Conservation (phyloP, 2,329 filamentous ascomycete species). For the Fusarium multiceps region DNA sequence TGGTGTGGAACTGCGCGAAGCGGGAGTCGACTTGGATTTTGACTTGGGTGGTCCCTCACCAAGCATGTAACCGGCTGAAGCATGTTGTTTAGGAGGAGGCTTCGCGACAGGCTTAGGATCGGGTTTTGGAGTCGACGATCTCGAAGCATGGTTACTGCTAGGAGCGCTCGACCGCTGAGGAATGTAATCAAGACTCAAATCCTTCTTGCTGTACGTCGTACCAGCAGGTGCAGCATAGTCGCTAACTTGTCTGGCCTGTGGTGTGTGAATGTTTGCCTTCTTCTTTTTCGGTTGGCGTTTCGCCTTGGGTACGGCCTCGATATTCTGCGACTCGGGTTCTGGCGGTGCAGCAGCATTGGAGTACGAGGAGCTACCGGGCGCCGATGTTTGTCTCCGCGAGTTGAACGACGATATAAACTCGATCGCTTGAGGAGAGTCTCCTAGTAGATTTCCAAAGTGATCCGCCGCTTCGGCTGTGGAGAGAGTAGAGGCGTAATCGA, state of each 20-base stretch:
- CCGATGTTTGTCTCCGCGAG: conserved; percentile 64
- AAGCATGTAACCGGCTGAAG: conserved; percentile 80
- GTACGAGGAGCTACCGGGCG: conserved; percentile 33
- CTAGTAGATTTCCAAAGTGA: conserved; percentile 88
- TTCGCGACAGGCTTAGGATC: conserved; percentile 49
- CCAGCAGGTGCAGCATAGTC: conserved; percentile 75
- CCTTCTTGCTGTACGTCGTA: conserved; percentile 78
- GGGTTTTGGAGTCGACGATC: conserved; percentile 52
- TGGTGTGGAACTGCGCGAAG: conserved; percentile 64
- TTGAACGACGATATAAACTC: conserved; percentile 89
- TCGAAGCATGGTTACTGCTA: conserved; percentile 52
- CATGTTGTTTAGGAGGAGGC: conserved; percentile 64
- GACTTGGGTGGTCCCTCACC: conserved; percentile 74
- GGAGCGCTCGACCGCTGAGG: conserved; percentile 59
- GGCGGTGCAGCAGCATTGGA: conserved; percentile 41
- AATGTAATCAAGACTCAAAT: conserved; percentile 78
- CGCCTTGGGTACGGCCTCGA: conserved; percentile 61
- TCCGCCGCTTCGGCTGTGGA: conserved; percentile 81
- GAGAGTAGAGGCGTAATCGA: conserved; percentile 83
- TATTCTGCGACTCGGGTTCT: conserved; percentile 35
- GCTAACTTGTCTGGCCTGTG: conserved; percentile 67
- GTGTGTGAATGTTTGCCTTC: conserved; percentile 71
- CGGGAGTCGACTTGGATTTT: conserved; percentile 65
- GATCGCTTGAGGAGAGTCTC: conserved; percentile 80
- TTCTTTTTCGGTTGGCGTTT: conserved; percentile 65